phyloP scores from a whole-genome alignment of 2,329 filamentous ascomycete species.

The Trichoderma sp. region DNA sequence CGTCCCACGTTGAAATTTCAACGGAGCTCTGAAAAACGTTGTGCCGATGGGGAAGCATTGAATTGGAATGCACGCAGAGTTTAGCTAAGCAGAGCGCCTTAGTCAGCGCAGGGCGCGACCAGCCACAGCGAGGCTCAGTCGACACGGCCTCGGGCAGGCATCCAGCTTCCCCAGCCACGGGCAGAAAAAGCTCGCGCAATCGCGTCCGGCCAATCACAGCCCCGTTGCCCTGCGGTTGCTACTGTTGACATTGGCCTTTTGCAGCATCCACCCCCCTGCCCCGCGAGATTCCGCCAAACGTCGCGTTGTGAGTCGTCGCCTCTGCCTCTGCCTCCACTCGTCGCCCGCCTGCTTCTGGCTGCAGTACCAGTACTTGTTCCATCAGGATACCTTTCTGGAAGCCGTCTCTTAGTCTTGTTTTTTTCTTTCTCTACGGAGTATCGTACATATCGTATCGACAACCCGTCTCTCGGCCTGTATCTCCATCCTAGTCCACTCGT shows the following conservation, averaged over 20 bases:
- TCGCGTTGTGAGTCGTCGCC: slow-evolving; percentile 26
- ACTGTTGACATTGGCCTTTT: slow-evolving; percentile 44
- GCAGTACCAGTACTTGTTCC: slow-evolving; percentile 7
- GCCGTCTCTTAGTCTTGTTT: slow-evolving; percentile 17
- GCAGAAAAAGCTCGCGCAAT: slow-evolving; percentile 22
- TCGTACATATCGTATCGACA: not conserved
- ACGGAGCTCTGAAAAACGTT: slow-evolving; percentile 27
- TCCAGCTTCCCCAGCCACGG: slow-evolving; percentile 10
- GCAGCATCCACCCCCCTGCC: slow-evolving; percentile 24
- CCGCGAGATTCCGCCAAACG: slow-evolving; percentile 22
- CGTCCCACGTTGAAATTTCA: slow-evolving; percentile 27
- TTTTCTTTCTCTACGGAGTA: slow-evolving; percentile 10
- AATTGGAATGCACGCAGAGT: too few relatives aligned
- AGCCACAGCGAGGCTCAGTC: slow-evolving; percentile 7
- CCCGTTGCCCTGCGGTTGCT: slow-evolving; percentile 57
- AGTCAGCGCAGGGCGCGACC: not conserved
- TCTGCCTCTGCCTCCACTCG: slow-evolving; percentile 20
- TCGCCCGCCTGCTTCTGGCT: slow-evolving; percentile 18
- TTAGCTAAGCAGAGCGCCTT: not conserved
- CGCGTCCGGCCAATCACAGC: slow-evolving; percentile 41
- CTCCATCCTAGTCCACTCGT: slow-evolving; percentile 17
- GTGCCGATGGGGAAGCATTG: slow-evolving; percentile 25
- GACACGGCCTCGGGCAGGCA: not conserved
- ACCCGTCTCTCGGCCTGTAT: not conserved
- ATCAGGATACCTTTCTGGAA: slow-evolving; percentile 11